These are phyloP conservation scores for Brachypodium distachyon DNA, from an alignment of 202 grass and related monocot species.

Conservation along the genomic window DNA sequence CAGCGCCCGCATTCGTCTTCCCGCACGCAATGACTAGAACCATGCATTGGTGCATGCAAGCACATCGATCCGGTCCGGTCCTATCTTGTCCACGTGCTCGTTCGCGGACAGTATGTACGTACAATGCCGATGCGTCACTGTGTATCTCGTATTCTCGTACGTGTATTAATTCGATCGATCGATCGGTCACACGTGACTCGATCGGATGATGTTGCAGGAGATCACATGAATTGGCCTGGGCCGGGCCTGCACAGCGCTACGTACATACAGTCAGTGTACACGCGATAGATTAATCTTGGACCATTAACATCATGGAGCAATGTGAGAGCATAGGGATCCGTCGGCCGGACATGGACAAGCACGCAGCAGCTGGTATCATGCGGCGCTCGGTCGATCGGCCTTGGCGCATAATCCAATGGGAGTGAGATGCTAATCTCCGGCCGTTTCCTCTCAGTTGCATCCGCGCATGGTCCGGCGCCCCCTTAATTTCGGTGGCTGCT, in stretches of 20 bases:
- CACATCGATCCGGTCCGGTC: too few relatives aligned
- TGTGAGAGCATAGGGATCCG: too few relatives aligned
- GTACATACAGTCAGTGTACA: too few relatives aligned
- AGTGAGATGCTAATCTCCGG: not conserved
- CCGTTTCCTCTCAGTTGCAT: not conserved
- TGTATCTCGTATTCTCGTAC: too few relatives aligned
- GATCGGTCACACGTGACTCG: not conserved
- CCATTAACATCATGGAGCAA: too few relatives aligned
- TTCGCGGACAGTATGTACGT: not conserved
- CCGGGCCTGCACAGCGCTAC: too few relatives aligned
- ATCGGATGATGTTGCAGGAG: not conserved
- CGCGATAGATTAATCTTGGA: too few relatives aligned
- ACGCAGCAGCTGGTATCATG: too few relatives aligned
- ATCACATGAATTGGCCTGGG: slow-evolving; percentile 2
- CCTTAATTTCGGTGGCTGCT: not conserved
- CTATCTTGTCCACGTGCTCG: not conserved
- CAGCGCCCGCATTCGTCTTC: not conserved
- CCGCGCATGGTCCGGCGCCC: not conserved
- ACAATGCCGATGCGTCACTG: not conserved
- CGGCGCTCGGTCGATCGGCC: not conserved
- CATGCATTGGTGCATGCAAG: too few relatives aligned
- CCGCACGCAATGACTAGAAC: not conserved
- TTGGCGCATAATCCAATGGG: not conserved
- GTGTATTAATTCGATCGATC: too few relatives aligned
- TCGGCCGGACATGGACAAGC: too few relatives aligned